Evolutionary conservation across 768 basidiomycete species (phyloP).

Genomic region (Trametes meyenii): DNA sequence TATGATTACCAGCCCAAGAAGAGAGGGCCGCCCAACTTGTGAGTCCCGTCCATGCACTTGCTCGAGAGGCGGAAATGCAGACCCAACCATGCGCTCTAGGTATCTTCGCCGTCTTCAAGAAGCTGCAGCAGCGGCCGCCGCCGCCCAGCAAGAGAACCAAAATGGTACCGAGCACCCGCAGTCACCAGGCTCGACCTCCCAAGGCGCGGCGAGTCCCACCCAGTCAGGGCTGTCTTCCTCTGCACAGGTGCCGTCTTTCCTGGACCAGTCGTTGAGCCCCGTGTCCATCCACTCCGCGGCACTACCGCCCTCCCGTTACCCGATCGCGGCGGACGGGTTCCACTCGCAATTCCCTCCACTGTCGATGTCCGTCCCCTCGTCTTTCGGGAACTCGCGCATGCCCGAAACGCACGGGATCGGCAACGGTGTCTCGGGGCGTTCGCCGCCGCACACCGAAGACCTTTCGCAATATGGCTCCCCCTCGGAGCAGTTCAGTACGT

Average conservation of each 20-base stretch:
- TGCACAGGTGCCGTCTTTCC: conserved; percentile 43
- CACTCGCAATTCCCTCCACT: conserved; percentile 56
- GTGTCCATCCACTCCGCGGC: conserved; percentile 45
- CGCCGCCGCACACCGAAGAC: conserved; percentile 48
- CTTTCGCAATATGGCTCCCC: conserved; percentile 40
- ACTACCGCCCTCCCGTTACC: conserved; percentile 68
- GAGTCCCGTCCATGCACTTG: conserved; percentile 32
- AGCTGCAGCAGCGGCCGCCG: conserved; percentile 62
- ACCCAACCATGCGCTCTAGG: conserved; percentile 38
- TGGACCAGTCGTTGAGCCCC: conserved; percentile 51
- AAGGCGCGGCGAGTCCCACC: conserved; percentile 45
- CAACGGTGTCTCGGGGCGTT: conserved; percentile 34
- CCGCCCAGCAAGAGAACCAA: conserved; percentile 43
- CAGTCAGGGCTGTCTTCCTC: conserved; percentile 46
- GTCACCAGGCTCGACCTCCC: conserved; percentile 49
- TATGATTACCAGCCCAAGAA: conserved; percentile 96
- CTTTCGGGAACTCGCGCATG: conserved; percentile 44
- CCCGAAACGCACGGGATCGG: conserved; percentile 35
- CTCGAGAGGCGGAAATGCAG: conserved; percentile 17
- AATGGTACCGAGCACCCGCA: conserved; percentile 23
- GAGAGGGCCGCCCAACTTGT: conserved; percentile 91
- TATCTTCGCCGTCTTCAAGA: conserved; percentile 83
- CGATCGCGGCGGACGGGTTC: conserved; percentile 70
- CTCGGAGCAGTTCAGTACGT: conserved; percentile 60
- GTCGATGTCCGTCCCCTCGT: conserved; percentile 35